Base-by-base conservation (phyloP, 192 early-diverging fungal species). In the Anaeromyces robustus region DNA sequence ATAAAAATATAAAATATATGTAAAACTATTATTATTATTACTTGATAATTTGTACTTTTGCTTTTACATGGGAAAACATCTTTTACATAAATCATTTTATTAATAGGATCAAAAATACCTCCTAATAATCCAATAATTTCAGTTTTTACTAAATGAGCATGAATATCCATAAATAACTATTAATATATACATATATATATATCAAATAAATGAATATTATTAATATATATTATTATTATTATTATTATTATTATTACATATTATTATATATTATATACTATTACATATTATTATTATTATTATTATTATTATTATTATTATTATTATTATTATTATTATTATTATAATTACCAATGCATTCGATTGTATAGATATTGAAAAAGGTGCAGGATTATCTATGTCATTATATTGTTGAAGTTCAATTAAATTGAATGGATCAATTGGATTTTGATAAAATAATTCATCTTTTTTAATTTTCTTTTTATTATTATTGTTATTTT, bases 91-190 rank as follows among this genome's bases (percentile, higher is more conserved):
- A 97, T 80, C 7, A 86, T 78, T 79, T 85, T 80, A 30, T 83
- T 81, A 18, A 81, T 84, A 12, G 85, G 82, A 77, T 92, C 86
- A 79, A 88, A 96, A 4, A 83, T 88, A 0, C 96, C 96, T 79
- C 96, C 96, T 12, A 98, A 88, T 30, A 98, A 87, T 26, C 96
- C 96, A 83, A 98, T 97, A 77, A 97, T 93, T 82, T 98, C 96
- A 2, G 95, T 95, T 81, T 95, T 87, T 16, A 93, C 93, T 82
- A 98, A 86, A 84, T 98, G 96, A 30, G 95, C 88, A 79, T 97
- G 96, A 83, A 98, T 91, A 81, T 98, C 96, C 92, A 98, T 96
- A 30, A 96, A 89, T 79, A 93, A 87, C 94, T 91, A 88, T 32
- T 30, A 26, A 26, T 41, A 1, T 29, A 26, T 29, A n/a, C n/a